A percentile compares a stretch with the other conserved stretches of the same genome.
Conservation (phyloP, 2,329 filamentous ascomycete species). For the Colletotrichum sidae region DNA sequence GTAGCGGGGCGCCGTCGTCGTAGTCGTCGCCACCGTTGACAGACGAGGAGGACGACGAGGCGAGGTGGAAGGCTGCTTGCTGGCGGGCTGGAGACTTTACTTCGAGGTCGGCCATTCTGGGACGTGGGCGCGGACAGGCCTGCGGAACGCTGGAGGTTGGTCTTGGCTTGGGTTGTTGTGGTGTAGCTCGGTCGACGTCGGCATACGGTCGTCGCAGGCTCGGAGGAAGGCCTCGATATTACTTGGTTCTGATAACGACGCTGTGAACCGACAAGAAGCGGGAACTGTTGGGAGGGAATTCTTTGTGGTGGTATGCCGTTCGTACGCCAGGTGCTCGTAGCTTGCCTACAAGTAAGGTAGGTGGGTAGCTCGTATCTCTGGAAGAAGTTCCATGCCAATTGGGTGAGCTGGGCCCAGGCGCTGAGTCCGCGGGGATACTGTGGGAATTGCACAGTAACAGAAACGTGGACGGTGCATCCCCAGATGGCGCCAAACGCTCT, state of each 20-base stretch:
- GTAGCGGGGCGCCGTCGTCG: constrained; percentile 76
- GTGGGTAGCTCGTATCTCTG: neutral
- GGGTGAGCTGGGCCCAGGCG: constrained; percentile 4
- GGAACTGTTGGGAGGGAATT: constrained; percentile 18
- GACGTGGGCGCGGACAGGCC: neutral
- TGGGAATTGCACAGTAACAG: constrained; percentile 11
- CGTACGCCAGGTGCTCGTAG: neutral
- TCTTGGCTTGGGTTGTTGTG: neutral
- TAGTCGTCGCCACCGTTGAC: constrained; percentile 50
- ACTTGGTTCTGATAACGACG: neutral
- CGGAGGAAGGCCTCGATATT: constrained; percentile 14
- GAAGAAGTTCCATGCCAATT: constrained; percentile 15
- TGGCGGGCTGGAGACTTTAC: constrained; percentile 33
- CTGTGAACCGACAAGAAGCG: neutral
- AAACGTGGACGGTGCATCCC: constrained; percentile 1
- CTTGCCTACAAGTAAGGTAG: neutral
- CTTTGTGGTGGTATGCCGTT: constrained; percentile 3
- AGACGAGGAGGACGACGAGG: constrained; percentile 53
- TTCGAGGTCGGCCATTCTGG: constrained; percentile 43
- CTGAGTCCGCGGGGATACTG: constrained; percentile 8
- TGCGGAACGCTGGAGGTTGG: neutral
- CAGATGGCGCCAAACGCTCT: neutral
- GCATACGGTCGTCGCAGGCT: constrained; percentile 16
- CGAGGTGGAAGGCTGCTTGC: constrained; percentile 53
- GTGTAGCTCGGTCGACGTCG: constrained; percentile 29